Base-by-base conservation (phyloP, 106 monocot genomes). In the Acorus gramineus region DNA sequence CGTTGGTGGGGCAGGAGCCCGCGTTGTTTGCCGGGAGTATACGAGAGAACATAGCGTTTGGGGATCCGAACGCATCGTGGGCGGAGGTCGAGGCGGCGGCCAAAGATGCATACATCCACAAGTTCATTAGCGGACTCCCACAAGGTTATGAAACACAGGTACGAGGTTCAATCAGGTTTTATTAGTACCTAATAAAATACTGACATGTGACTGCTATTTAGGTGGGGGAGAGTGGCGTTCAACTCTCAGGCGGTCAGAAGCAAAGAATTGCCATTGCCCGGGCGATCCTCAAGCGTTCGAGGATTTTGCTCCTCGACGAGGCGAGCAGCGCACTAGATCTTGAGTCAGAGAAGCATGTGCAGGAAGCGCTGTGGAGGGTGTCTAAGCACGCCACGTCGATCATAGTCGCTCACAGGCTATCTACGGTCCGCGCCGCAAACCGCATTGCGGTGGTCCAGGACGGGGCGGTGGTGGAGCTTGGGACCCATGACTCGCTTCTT, bases 21-120 rank as follows among this genome's bases (percentile, higher is more conserved):
- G 67, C 71, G 3, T 57, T 81, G 4, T 81, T 81, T 28, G 60
- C 54, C 1, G 81, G 76, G 4, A 56, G 54, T 46, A 73, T 77
- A 8, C 54, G 77, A 11, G 81, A 81, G 53, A 81, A 81, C 57
- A 77, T 81, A 14, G 73, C 69, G 11, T 77, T 77, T 11, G 81
- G 81, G 0, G 50, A 67, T 14, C 65, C 65, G 3, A 65, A 62
- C 4, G 81, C 81, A 10, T 67, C 76, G 3, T 73, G 77, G 76
- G 73, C 76, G 3, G 81, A 81, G 73, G 73, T 81, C 42, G 81
- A 81, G 65, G 77, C 72, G 5, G 81, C 81, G 0, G 81, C 81
- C 4, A 44, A 73, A 8, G 61, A 66, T 53, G 81, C 73, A 44
- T 46, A 64, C n/a, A 77, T 77, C 52, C 76, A 81, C 45, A 77